Conservation (phyloP, 1,139 yeast species). For the Suzukiozyma palmioleophila region DNA sequence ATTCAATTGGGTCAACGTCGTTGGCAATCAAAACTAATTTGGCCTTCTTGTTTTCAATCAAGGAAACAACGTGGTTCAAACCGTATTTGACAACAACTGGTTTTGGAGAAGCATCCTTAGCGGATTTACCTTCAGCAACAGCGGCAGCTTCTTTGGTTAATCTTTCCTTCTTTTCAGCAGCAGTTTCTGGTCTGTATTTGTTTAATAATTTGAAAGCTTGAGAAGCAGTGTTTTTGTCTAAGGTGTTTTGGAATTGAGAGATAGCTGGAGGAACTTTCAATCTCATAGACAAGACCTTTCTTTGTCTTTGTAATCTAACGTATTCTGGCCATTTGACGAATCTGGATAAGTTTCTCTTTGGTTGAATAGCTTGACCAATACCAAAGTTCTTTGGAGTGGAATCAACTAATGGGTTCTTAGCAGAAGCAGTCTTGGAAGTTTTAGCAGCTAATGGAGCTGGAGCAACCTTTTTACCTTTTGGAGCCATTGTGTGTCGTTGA, state of each 20-base stretch:
- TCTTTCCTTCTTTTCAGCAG: slow-evolving; percentile 97
- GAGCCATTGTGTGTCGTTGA: slow-evolving; percentile 32
- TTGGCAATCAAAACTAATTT: slow-evolving; percentile 94
- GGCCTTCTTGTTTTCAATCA: slow-evolving; percentile 97
- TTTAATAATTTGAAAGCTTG: slow-evolving; percentile 94
- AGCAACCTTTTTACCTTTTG: slow-evolving; percentile 51
- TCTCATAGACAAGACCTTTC: slow-evolving; percentile 90
- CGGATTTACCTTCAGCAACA: slow-evolving; percentile 94
- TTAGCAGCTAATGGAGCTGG: slow-evolving; percentile 49
- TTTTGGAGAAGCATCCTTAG: slow-evolving; percentile 92
- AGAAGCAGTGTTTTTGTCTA: slow-evolving; percentile 98
- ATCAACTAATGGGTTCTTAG: slow-evolving; percentile 48
- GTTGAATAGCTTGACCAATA: slow-evolving; percentile 92
- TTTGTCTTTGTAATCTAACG: slow-evolving; percentile 88
- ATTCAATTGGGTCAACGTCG: slow-evolving; percentile 98
- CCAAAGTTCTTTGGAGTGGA: slow-evolving; percentile 92
- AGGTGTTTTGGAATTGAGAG: slow-evolving; percentile 90
- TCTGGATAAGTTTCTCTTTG: slow-evolving; percentile 93
- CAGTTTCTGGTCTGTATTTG: slow-evolving; percentile 98
- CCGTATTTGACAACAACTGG: slow-evolving; percentile 96
- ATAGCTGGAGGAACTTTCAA: slow-evolving; percentile 98
- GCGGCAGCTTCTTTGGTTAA: slow-evolving; percentile 98
- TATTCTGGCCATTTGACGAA: slow-evolving; percentile 98
- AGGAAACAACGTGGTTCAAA: slow-evolving; percentile 96
- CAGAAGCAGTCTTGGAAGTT: slow-evolving; percentile 20